Evolutionary conservation across 495 filamentous ascomycete species (phyloP), one percentile per base, ranked within the genome.

Genomic region (Melanomma pulvis-pyrius): DNA sequence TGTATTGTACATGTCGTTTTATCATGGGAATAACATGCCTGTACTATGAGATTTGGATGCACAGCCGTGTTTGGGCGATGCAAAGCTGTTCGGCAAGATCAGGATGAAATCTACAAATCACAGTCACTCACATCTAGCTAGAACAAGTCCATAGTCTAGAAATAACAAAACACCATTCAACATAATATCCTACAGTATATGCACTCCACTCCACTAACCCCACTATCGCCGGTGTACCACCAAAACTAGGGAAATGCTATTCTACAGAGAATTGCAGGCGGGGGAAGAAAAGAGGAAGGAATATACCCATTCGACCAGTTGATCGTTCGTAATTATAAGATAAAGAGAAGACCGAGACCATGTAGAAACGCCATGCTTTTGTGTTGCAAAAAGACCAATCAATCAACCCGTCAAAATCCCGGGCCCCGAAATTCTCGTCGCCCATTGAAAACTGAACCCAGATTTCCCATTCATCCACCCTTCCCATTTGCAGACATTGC

Each of bases 121-220:
- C 6, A 58, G 13, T 17, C 30, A 41, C 5, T 24, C 11, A 58
- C 30, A 58, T 21, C 30, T 6, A 41, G 22, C 5, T 11, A 41
- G 5, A 54, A 11, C 13, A 58, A 30, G 26, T 44, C 21, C 30
- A 58, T 3, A 6, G 5, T 32, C 19, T 4, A 12, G 8, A 13
- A 30, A 49, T 28, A 59, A 59, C 8, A 49, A 49, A 59, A 21
- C 34, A 47, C 36, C 56, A 47, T n/a, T 59, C 30, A 21, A 48
- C 56, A 59, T 59, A 30, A 49, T 59, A 59, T 59, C 56, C 56
- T 59, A 59, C 56, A 59, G 30, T 59, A 59, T 59, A 48, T 59
- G 56, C 19, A 59, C 36, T 15, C 30, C 30, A 4, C 39, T 44
- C 9, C 39, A 44, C 39, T 2, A 44, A 11, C 39, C 17, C 39